Evolutionary conservation across 306 rosid species (phyloP), one percentile per base, ranked within the genome.

Genomic region (Quillaja saponaria): DNA sequence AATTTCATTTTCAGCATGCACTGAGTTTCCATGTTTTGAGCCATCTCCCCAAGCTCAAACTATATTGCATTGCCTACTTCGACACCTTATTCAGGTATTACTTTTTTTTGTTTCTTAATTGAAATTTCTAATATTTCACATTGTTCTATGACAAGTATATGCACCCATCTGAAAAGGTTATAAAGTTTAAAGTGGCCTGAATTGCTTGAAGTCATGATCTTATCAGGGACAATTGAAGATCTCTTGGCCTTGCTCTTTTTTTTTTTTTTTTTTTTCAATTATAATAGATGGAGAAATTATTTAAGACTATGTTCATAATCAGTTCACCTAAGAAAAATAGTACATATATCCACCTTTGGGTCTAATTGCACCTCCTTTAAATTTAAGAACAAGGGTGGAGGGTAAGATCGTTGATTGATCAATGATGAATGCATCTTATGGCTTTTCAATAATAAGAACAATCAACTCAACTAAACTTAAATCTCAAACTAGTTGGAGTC

Each of bases 21-120:
- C 96, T 71, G 98, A 92, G 64, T 92, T 92, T 77, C 96, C 98
- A 34, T 88, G 98, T 84, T 92, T 92, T 76, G 98, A 88, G 82
- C 96, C 98, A 67, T 79, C 96, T 67, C 98, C 98, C 70, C 98
- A 92, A 77, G 98, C 95, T 64, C 98, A 92, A 74, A 92, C 98
- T 71, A 92, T 92, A 74, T 71, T 92, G 68, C 98, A 92, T 78
- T 92, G 98, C 73, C 84, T 88, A 16, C 88, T 88, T 21, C 84
- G 98, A 41, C 96, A 92, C 77, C 94, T 92, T 81, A 88, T 92
- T 81, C 98, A 92, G 98, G 98, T 88, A 86, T 53, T 34, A 46
- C 34, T 67, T 12, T 20, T 53, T 44, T 39, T 58, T 5, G 19
- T 40, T 12, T 7, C 0, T n/a, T 39, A 8, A 20, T 58, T 58